Base-by-base conservation (phyloP, 441 rosid genomes). In the Syzygium syzygioides region DNA sequence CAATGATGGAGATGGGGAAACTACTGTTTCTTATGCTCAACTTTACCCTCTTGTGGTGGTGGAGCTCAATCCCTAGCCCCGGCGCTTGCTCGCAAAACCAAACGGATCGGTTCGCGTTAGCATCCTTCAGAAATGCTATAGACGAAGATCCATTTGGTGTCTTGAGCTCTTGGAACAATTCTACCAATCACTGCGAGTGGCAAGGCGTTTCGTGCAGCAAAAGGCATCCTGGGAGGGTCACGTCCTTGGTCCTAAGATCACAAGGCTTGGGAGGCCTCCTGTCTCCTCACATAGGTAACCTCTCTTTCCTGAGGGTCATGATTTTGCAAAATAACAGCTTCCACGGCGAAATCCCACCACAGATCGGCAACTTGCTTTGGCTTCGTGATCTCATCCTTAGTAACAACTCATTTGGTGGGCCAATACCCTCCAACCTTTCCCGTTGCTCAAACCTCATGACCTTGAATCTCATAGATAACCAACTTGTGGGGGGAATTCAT, bases 301-400 rank as follows among this genome's bases (percentile, higher is more conserved):
- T 62, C 34, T 62, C 71, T 14, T 62, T 62, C 10, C 0, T 62
- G 9, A 62, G 71, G 17, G 19, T n/a, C 34, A 6, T 62, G 34
- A 2, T 6, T 62, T n/a, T 62, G 5, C 34, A 62, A 19, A 62
- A 62, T 19, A n/a, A 62, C 9, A 62, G 68, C 68, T 14, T 62
- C 9, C 68, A 0, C 0, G 34, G 68, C 0, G 19, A 62, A 28
- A 62, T 62, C 68, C 68, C 34, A 28, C 34, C 18, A n/a, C 71
- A 62, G 2, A 3, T 62, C 1, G 19, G 34, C 4, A 62, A 62
- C 19, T 62, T 62, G 71, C 34, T 62, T n/a, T 34, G 19, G 9
- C 71, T 62, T 1, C 34, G 4, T 62, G 0, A 14, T 6, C 71
- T 62, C 4, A 0, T 0, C 14, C 34, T 62, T n/a, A 62, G 71